Conservation (phyloP, 139 green algal species). For the Dunaliella sp. region DNA sequence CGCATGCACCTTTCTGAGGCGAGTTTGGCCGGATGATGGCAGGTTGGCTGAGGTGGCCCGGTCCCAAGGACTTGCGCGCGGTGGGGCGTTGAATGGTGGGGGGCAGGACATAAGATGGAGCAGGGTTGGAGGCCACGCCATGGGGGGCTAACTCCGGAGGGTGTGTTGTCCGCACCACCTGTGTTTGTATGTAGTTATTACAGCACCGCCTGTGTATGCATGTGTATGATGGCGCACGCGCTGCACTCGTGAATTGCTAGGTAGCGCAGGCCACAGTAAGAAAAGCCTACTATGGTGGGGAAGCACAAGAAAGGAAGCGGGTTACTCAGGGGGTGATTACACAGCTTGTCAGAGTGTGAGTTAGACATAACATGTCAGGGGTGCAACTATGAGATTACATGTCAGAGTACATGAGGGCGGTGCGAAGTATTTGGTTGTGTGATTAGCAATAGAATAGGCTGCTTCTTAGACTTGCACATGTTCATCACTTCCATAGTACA, state of each 20-base stretch:
- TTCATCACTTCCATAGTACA: too few relatives aligned
- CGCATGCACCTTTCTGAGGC: background rate
- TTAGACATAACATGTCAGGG: too few relatives aligned
- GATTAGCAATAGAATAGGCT: too few relatives aligned
- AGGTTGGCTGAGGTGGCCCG: conserved; percentile 12
- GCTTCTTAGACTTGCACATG: too few relatives aligned
- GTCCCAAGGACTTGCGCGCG: conserved; percentile 16
- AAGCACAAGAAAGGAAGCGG: background rate
- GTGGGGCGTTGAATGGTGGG: background rate
- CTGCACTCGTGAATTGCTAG: too few relatives aligned
- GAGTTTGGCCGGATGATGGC: background rate
- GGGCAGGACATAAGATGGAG: conserved; percentile 33
- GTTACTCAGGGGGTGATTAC: too few relatives aligned
- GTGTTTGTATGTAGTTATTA: background rate
- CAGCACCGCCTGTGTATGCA: background rate
- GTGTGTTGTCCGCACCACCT: conserved; percentile 40
- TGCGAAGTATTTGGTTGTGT: too few relatives aligned
- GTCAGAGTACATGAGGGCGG: too few relatives aligned
- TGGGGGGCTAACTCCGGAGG: conserved; percentile 37
- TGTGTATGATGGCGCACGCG: background rate
- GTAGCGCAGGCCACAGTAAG: background rate
- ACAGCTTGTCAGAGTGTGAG: background rate
- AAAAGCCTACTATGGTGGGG: background rate
- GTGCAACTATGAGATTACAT: too few relatives aligned
- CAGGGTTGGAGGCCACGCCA: conserved; percentile 33